Conservation (phyloP, 2,329 filamentous ascomycete species). For the Mariannaea sp. region DNA sequence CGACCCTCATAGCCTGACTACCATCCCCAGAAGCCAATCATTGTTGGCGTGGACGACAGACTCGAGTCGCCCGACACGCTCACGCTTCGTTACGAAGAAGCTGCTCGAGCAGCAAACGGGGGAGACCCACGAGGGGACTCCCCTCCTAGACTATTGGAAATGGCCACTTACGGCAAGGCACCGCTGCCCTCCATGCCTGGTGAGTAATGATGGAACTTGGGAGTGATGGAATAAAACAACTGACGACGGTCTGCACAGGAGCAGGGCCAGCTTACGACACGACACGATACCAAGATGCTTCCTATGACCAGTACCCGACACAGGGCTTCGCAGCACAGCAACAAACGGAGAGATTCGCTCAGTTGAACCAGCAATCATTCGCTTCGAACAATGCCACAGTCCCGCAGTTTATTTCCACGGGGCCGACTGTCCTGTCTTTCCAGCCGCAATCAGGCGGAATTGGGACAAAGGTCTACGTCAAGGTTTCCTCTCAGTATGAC, state of each 20-base stretch:
- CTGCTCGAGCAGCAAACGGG: constrained; percentile 56
- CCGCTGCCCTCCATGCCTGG: constrained; percentile 79
- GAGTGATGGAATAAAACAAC: not conserved
- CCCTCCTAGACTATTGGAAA: constrained; percentile 49
- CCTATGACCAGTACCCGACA: constrained; percentile 57
- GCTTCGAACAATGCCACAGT: constrained; percentile 66
- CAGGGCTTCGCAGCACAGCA: constrained; percentile 55
- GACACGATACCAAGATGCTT: constrained; percentile 63
- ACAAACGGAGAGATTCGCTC: constrained; percentile 55
- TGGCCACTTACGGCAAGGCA: constrained; percentile 72
- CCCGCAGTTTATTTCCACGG: constrained; percentile 67
- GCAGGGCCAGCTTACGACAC: constrained; percentile 59
- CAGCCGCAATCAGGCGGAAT: constrained; percentile 70
- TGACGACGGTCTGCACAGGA: not conserved
- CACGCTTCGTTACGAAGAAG: constrained; percentile 62
- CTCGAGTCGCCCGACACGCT: constrained; percentile 63
- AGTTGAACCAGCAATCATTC: constrained; percentile 62
- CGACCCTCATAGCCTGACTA: constrained; percentile 52
- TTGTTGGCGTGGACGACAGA: constrained; percentile 59
- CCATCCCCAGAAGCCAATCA: constrained; percentile 60
- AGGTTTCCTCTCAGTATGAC: constrained; percentile 77
- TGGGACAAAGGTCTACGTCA: constrained; percentile 73
- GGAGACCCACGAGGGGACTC: constrained; percentile 61
- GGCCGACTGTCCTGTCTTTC: constrained; percentile 68
- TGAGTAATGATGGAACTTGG: constrained; percentile 58